Conservation (phyloP, 2,329 filamentous ascomycete genomes). For the Cladosporium sp. region DNA sequence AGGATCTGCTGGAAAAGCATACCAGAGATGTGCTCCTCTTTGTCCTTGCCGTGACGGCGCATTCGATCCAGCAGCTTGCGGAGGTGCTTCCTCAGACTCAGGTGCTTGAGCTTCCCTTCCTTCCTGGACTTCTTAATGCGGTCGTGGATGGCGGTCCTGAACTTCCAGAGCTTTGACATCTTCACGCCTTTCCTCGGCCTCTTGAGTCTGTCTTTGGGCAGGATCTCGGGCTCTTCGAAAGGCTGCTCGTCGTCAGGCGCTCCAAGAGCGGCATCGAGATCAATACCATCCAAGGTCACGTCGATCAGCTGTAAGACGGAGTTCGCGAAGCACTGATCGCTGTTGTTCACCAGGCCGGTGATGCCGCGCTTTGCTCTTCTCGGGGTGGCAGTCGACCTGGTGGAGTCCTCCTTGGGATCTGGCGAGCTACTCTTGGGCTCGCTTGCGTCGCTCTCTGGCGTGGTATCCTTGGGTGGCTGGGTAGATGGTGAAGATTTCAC, state of each 20-base stretch:
- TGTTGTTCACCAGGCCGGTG: constrained; percentile 15
- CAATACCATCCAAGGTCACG: constrained; percentile 8
- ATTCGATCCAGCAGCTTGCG: constrained; percentile 16
- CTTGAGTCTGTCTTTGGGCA: not conserved
- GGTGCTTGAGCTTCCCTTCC: not conserved
- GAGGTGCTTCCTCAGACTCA: constrained; percentile 17
- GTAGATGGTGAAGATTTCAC: too few species aligned
- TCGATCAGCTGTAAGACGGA: constrained; percentile 18
- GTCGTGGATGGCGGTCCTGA: too few species aligned
- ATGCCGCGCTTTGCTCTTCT: not conserved
- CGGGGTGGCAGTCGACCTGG: too few species aligned
- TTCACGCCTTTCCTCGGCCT: too few species aligned
- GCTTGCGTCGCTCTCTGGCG: too few species aligned
- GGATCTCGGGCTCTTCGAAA: not conserved
- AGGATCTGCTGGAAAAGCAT: constrained; percentile 17
- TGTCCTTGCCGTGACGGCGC: constrained; percentile 2
- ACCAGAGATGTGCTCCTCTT: not conserved
- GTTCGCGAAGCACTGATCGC: constrained; percentile 20
- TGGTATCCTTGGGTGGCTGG: too few species aligned
- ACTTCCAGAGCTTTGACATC: too few species aligned
- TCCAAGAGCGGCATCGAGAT: constrained; percentile 14
- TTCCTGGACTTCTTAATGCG: not conserved
- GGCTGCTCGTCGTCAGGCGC: constrained; percentile 1
- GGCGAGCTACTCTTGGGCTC: too few species aligned
- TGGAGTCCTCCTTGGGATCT: too few species aligned